A percentile compares a stretch with the other conserved stretches of the same genome.
These are phyloP conservation scores for Nyssa sinensis DNA, from an alignment of 148 eudicot species.

Conservation along the genomic window DNA sequence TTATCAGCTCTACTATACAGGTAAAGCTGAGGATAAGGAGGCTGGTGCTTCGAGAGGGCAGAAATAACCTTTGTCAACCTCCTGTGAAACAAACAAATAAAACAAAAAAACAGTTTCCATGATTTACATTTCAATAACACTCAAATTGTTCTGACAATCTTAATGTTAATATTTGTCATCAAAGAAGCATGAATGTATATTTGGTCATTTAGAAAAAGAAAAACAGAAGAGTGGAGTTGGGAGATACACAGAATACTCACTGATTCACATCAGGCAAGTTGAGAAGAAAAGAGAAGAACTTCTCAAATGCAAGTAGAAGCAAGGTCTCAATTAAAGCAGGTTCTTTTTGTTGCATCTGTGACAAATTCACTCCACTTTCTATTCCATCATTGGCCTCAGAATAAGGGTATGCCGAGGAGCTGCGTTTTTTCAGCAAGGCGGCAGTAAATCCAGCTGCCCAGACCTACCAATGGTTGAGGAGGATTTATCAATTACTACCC, in stretches of 20 bases:
- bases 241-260: conserved; percentile 41
- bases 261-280: conserved; percentile 57
- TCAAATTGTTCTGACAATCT: not conserved
- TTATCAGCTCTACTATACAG: conserved; percentile 86
- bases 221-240: not conserved
- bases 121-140: not conserved
- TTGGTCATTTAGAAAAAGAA: conserved; percentile 4
- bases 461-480: conserved; percentile 41
- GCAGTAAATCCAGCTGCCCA: conserved; percentile 97
- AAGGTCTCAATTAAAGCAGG: conserved; percentile 45
- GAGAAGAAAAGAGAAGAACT: conserved; percentile 60
- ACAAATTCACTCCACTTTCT: conserved; percentile 15
- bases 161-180: too few species aligned
- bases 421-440: conserved; percentile 81
- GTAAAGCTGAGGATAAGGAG: conserved; percentile 88
- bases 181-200: not conserved
- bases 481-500: not conserved
- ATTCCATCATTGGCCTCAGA: conserved; percentile 31
- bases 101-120: not conserved
- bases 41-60: conserved; percentile 56
- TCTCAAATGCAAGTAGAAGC: conserved; percentile 60
- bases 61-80: conserved; percentile 48
- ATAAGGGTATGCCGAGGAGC: conserved; percentile 42
- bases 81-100: conserved; percentile 42
- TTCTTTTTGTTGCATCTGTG: conserved; percentile 39